Evolutionary conservation across 768 basidiomycete species (phyloP).

Genomic region (Agrocybe chaxingu): DNA sequence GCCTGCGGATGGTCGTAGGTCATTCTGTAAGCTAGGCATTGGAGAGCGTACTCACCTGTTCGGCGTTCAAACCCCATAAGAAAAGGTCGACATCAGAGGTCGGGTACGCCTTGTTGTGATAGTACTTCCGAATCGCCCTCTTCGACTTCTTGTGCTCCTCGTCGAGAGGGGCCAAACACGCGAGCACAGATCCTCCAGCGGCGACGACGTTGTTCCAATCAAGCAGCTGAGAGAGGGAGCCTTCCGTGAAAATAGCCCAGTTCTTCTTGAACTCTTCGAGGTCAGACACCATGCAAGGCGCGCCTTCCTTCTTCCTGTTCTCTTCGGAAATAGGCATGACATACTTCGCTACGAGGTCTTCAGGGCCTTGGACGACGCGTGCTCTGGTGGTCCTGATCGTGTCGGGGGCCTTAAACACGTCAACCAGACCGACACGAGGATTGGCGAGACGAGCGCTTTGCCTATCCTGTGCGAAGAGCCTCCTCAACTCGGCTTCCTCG

Average conservation of each 20-base stretch:
- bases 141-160: slow-evolving; percentile 48
- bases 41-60: slow-evolving; percentile 33
- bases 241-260: slow-evolving; percentile 63
- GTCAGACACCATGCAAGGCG: slow-evolving; percentile 42
- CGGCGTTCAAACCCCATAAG: slow-evolving; percentile 54
- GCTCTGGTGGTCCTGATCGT: slow-evolving; percentile 47
- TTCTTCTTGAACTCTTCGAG: slow-evolving; percentile 62
- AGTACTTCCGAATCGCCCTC: slow-evolving; percentile 54
- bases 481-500: slow-evolving; percentile 53
- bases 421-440: slow-evolving; percentile 55
- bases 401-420: slow-evolving; percentile 49
- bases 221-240: slow-evolving; percentile 52
- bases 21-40: not conserved
- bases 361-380: slow-evolving; percentile 40
- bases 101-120: slow-evolving; percentile 51
- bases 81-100: slow-evolving; percentile 65
- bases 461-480: slow-evolving; percentile 53
- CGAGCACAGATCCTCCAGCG: slow-evolving; percentile 59
- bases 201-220: slow-evolving; percentile 66
- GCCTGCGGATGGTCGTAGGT: slow-evolving; percentile 31
- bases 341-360: slow-evolving; percentile 44
- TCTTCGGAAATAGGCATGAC: slow-evolving; percentile 49
- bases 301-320: slow-evolving; percentile 46
- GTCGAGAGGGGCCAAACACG: slow-evolving; percentile 51
- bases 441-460: slow-evolving; percentile 39